Evolutionary conservation across 2,329 filamentous ascomycete species (phyloP).

Genomic region (Penicillium freii): DNA sequence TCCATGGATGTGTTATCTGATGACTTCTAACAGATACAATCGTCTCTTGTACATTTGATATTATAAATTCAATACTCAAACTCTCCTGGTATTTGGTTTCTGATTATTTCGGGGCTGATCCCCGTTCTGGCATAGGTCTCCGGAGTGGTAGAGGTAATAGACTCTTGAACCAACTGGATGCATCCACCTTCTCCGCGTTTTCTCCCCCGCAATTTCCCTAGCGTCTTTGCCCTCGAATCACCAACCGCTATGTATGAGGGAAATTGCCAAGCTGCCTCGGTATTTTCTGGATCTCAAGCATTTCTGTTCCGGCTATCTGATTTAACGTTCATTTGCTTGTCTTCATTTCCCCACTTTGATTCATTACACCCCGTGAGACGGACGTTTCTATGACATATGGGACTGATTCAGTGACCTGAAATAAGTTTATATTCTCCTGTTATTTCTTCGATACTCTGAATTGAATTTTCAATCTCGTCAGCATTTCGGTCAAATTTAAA

Average conservation of each 20-base stretch:
- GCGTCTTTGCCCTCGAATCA: not conserved
- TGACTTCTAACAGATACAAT: not conserved
- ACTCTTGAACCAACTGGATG: constrained; percentile 7
- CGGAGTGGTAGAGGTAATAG: not conserved
- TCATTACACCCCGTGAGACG: not conserved
- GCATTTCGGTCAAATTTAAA: not conserved
- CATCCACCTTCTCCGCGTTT: constrained; percentile 20
- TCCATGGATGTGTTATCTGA: not conserved
- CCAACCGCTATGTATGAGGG: not conserved
- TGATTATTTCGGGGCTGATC: constrained; percentile 19
- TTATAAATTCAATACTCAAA: not conserved
- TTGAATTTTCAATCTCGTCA: not conserved
- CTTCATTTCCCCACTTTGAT: constrained; percentile 1
- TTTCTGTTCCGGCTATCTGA: constrained; percentile 13
- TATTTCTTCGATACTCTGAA: not conserved
- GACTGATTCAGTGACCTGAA: not conserved
- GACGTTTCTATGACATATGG: not conserved
- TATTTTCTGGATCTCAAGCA: constrained; percentile 22
- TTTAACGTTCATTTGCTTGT: not conserved
- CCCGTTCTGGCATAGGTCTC: constrained; percentile 15
- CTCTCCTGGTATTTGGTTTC: not conserved
- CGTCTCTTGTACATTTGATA: not conserved
- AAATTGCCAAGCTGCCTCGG: constrained; percentile 28
- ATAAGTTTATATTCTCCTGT: not conserved
- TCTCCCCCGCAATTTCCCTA: constrained; percentile 25